Conservation (phyloP, 768 basidiomycete genomes). For the Russula sp. region DNA sequence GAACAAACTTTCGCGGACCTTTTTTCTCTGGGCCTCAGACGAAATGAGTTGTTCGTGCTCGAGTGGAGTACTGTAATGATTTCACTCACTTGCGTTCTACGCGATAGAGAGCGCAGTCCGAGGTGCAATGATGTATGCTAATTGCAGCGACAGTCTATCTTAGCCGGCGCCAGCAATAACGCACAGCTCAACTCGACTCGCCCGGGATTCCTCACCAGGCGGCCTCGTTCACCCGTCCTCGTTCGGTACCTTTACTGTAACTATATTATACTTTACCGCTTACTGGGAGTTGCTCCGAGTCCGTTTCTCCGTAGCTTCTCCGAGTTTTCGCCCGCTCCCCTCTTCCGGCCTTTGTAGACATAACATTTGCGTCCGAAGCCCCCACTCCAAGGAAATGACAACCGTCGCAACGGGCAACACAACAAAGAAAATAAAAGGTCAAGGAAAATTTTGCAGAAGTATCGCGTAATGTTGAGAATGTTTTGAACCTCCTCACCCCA, state of each 20-base stretch:
- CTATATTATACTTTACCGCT: not conserved
- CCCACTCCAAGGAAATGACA: not conserved
- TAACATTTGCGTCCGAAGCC: not conserved
- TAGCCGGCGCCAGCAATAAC: not conserved
- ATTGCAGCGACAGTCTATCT: too few species aligned
- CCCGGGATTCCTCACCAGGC: not conserved
- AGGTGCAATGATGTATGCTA: not conserved
- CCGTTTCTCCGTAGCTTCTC: not conserved
- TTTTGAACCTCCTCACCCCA: not conserved
- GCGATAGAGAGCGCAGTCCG: not conserved
- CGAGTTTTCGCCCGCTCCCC: conserved; percentile 2
- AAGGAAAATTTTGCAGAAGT: not conserved
- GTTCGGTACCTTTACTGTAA: not conserved
- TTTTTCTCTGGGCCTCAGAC: not conserved
- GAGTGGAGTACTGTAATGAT: not conserved
- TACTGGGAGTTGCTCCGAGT: not conserved
- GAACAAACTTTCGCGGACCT: not conserved
- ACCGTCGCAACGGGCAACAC: not conserved
- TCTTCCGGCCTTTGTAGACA: not conserved
- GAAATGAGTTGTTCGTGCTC: not conserved
- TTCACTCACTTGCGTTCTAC: not conserved
- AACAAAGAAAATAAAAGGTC: not conserved
- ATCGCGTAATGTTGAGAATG: not conserved
- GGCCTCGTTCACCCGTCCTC: not conserved
- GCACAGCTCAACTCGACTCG: not conserved